phyloP scores from a whole-genome alignment of 2,329 filamentous ascomycete species.

The Graphilbum ipis-grandicollis region DNA sequence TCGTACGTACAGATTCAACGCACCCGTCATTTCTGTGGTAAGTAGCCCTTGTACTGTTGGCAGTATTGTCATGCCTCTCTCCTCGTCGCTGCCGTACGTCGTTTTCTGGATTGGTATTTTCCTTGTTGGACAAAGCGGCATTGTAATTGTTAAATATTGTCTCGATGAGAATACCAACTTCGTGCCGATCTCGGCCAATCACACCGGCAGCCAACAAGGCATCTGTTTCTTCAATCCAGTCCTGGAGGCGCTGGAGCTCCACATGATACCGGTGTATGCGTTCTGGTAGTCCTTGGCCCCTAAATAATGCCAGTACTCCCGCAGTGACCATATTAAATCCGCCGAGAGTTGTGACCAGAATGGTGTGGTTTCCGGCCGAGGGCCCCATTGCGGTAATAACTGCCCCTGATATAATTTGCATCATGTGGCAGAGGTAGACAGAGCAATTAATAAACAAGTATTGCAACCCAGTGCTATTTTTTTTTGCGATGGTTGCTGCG shows the following conservation, averaged over 20 bases:
- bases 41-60: not conserved
- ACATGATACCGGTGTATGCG: slow-evolving; percentile 26
- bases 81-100: slow-evolving; percentile 6
- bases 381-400: slow-evolving; percentile 28
- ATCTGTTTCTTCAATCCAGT: slow-evolving; percentile 37
- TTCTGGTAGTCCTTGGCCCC: slow-evolving; percentile 31
- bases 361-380: slow-evolving; percentile 27
- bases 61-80: not conserved
- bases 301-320: slow-evolving; percentile 38
- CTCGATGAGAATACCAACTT: slow-evolving; percentile 25
- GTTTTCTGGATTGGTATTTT: slow-evolving; percentile 6
- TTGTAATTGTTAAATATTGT: slow-evolving; percentile 21
- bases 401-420: slow-evolving; percentile 29
- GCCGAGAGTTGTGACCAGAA: slow-evolving; percentile 37
- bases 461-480: slow-evolving; percentile 15
- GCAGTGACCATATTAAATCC: slow-evolving; percentile 46
- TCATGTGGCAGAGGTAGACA: slow-evolving; percentile 24
- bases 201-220: slow-evolving; percentile 23
- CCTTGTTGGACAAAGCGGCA: slow-evolving; percentile 7
- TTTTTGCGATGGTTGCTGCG: slow-evolving; percentile 17
- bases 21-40: not conserved
- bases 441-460: slow-evolving; percentile 18
- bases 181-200: slow-evolving; percentile 22
- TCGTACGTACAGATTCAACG: no score
- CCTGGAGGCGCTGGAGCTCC: slow-evolving; percentile 27